Conservation (phyloP, 345 rosid genomes). For the Salix dunnii region DNA sequence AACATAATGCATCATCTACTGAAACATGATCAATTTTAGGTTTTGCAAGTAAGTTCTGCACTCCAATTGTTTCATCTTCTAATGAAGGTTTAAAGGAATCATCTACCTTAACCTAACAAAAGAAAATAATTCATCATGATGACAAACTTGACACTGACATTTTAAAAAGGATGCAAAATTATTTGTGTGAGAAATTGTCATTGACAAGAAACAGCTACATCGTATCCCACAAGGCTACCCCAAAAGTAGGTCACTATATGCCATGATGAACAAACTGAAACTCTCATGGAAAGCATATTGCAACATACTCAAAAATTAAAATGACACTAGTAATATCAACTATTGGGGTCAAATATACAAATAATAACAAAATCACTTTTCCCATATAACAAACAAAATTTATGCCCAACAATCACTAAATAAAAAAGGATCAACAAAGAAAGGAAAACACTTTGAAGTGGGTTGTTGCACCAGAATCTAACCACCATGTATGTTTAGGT, state of each 20-base stretch:
- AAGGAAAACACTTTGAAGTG: no score
- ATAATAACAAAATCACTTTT: neutral
- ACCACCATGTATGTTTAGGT: no score
- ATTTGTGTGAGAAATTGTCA: neutral
- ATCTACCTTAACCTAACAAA: constrained; percentile 43
- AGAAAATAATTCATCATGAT: neutral
- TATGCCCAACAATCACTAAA: neutral
- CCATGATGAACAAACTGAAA: neutral
- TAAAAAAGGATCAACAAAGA: neutral
- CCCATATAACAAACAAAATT: neutral
- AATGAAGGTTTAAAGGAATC: constrained; percentile 36
- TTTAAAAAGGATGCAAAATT: neutral
- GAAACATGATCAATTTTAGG: constrained; percentile 46
- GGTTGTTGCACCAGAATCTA: no score
- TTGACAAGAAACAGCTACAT: neutral
- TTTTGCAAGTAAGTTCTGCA: constrained; percentile 41
- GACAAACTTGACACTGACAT: constrained; percentile 3
- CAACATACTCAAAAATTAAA: neutral
- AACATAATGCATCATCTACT: constrained; percentile 49
- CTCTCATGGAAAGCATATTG: neutral
- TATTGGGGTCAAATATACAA: neutral
- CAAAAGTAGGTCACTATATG: no score
- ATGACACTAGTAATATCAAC: neutral
- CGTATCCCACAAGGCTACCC: neutral
- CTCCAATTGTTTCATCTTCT: constrained; percentile 45